Conservation (phyloP, 2,329 filamentous ascomycete species). For the Neocucurbitaria cava region DNA sequence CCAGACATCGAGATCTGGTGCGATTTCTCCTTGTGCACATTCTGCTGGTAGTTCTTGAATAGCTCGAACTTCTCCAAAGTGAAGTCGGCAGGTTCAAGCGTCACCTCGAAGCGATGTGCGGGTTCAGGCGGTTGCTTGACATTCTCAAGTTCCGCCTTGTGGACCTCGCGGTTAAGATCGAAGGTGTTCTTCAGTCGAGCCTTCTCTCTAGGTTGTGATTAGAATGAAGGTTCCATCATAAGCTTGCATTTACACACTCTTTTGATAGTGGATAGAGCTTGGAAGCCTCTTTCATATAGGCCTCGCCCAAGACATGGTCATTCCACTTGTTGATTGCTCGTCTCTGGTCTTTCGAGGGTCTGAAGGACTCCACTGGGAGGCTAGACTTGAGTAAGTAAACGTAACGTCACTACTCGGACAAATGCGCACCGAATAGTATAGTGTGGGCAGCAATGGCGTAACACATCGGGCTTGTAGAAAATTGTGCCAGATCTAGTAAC, state of each 20-base stretch:
- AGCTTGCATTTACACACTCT: slow-evolving; percentile 56
- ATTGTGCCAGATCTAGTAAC: slow-evolving; percentile 60
- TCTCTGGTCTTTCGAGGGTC: slow-evolving; percentile 73
- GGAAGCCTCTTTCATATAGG: slow-evolving; percentile 69
- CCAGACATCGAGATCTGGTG: slow-evolving; percentile 65
- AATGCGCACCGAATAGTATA: slow-evolving; percentile 71
- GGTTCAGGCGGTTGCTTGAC: slow-evolving; percentile 68
- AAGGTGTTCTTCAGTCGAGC: slow-evolving; percentile 72
- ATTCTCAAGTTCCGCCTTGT: slow-evolving; percentile 68
- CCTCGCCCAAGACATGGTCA: slow-evolving; percentile 70
- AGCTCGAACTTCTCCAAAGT: slow-evolving; percentile 77
- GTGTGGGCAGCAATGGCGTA: slow-evolving; percentile 86
- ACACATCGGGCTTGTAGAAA: slow-evolving; percentile 80
- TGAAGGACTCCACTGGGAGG: slow-evolving; percentile 70
- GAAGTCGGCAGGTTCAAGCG: slow-evolving; percentile 72
- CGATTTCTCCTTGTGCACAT: slow-evolving; percentile 73
- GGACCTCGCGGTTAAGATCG: slow-evolving; percentile 69
- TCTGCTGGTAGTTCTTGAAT: slow-evolving; percentile 76
- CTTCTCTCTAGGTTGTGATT: slow-evolving; percentile 53
- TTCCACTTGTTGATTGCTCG: slow-evolving; percentile 81
- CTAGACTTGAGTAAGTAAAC: slow-evolving; percentile 46
- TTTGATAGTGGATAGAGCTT: slow-evolving; percentile 71
- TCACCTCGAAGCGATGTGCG: slow-evolving; percentile 71
- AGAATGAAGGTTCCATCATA: background rate
- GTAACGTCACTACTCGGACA: background rate